Evolutionary conservation across 2,329 filamentous ascomycete species (phyloP).

Genomic region (Alternaria sp.): DNA sequence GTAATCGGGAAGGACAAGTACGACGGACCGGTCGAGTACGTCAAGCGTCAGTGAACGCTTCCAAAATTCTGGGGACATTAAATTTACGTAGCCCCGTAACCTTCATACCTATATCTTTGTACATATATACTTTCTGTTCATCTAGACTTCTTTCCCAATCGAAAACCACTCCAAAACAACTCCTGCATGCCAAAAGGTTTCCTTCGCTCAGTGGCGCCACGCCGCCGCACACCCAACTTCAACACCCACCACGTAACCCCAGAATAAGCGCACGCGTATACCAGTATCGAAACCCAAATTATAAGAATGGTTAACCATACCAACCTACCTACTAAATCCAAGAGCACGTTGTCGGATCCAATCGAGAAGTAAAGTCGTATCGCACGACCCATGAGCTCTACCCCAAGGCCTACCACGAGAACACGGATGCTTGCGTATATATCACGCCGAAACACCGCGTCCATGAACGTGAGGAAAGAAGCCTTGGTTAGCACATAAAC

Average conservation of each 20-base stretch:
- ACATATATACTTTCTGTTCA: background rate
- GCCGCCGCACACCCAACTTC: background rate
- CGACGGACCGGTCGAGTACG: constrained; percentile 9
- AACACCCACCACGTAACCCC: background rate
- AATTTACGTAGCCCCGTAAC: background rate
- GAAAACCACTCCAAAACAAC: background rate
- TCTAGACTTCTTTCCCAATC: background rate
- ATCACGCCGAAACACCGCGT: background rate
- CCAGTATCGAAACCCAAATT: too few species aligned
- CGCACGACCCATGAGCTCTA: too few species aligned
- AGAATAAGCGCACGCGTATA: background rate
- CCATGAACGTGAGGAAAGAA: background rate
- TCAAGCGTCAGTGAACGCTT: background rate
- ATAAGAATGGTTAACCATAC: too few species aligned
- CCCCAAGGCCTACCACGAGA: background rate
- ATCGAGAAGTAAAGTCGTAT: too few species aligned
- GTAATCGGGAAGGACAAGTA: constrained; percentile 50
- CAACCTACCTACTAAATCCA: too few species aligned
- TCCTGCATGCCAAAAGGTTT: background rate
- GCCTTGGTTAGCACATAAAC: background rate
- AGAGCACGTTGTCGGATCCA: too few species aligned
- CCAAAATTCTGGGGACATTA: background rate
- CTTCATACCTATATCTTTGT: background rate
- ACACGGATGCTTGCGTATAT: background rate
- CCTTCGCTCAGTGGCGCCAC: background rate